Conservation (phyloP, 2,329 filamentous ascomycete species). For the Penicillium brevicompactum region DNA sequence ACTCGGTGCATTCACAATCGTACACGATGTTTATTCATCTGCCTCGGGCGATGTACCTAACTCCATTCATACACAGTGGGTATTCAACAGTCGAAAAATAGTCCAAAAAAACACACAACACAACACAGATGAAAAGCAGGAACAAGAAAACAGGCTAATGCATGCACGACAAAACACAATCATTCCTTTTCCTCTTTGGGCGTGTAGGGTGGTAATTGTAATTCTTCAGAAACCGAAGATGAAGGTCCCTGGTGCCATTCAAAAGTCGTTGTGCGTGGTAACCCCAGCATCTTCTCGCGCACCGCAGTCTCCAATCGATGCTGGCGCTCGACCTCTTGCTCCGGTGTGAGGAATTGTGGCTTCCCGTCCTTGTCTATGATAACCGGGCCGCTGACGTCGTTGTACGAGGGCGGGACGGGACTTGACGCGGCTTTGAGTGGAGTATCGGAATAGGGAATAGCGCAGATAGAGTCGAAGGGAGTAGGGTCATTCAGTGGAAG, state of each 20-base stretch:
- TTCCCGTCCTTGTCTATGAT: constrained; percentile 26
- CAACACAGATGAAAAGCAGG: not conserved
- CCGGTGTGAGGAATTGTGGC: constrained; percentile 28
- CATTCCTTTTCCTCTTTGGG: constrained; percentile 1
- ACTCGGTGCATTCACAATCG: constrained; percentile 3
- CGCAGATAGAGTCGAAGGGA: not conserved
- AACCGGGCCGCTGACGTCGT: constrained; percentile 30
- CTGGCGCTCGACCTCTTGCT: constrained; percentile 26
- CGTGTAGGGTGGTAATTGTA: constrained; percentile 5
- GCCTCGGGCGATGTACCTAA: not conserved
- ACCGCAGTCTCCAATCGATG: constrained; percentile 22
- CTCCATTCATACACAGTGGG: not conserved
- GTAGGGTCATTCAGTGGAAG: not conserved
- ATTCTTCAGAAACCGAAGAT: not conserved
- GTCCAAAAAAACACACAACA: not conserved
- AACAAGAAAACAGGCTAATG: not conserved
- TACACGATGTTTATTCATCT: not conserved
- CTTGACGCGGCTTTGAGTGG: not conserved
- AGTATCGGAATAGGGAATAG: not conserved
- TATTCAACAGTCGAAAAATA: not conserved
- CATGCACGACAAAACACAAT: not conserved
- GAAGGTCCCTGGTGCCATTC: constrained; percentile 4
- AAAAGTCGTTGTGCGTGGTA: constrained; percentile 25
- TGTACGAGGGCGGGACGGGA: constrained; percentile 22
- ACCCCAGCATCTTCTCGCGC: constrained; percentile 28